Evolutionary conservation across 2,329 filamentous ascomycete species (phyloP), one percentile per base, ranked within the genome.

Genomic region (Clonostachys rosea): DNA sequence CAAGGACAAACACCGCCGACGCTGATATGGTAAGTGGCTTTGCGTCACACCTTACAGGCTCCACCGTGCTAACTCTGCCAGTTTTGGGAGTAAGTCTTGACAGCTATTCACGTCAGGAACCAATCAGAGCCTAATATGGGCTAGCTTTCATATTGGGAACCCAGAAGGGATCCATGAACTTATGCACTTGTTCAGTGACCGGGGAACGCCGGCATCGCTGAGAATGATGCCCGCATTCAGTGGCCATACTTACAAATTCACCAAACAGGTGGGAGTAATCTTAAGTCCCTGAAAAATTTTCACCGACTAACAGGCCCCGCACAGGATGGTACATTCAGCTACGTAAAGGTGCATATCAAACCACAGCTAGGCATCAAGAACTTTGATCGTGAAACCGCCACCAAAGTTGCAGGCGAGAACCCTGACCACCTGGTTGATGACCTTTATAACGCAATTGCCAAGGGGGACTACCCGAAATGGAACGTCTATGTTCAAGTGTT

Each of bases 151-250:
- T 30, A 34, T 43, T 16, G 34, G 42, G 20, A 48, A 84, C 55
- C 83, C 81, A 30, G 84, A 87, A 62, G 67, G 76, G 7, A 68
- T 79, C 33, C 83, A 87, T 61, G 76, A 82, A 58, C 65, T 86
- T 49, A 84, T 87, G 81, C 71, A 75, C 51, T 71, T 86, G 30
- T 85, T 87, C 64, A 80, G 77, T 40, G 82, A 86, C 60, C 75
- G 81, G 39, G 84, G 84, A 34, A 86, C 81, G 3, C 83, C 83
- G 3, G 81, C 80, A 58, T 81, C 80, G 0, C 82, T 79, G 62
- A 75, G 84, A 42, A 74, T 83, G 60, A 84, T 86, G 76, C 82
- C 86, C 59, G 83, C 79, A 42, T 87, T 85, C 63, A 81, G 77
- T 13, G 81, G 81, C 18, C 81, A 87, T 64, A 82, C 84, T 1